Base-by-base conservation (phyloP, 139 green algal species). In the Chloropicon primus region DNA sequence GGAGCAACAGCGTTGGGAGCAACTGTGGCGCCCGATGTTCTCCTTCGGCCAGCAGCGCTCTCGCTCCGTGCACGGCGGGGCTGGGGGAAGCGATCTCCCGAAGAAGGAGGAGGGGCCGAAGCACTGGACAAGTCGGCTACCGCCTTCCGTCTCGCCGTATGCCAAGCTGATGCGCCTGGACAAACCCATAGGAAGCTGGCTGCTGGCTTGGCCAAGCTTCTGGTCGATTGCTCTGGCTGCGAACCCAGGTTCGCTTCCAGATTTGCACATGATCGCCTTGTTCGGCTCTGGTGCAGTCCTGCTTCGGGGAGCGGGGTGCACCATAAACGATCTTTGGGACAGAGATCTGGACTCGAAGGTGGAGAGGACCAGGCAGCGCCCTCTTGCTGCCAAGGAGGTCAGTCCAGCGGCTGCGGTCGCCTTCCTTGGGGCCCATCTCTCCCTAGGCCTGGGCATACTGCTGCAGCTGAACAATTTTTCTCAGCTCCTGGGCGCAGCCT, bases 271-370 rank as follows among this genome's bases (percentile, higher is more conserved):
- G 27, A 54, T 96, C 28, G 77, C 83, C 0, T 84, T 98, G 23
- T 99, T 98, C 85, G 90, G 86, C 1, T 74, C 76, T 21, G 94
- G 94, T 0, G 82, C 94, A 0, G 77, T 72, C 72, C 84, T 97
- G 28, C 85, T 97, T 74, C 80, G 92, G 0, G 89, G 91, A 17
- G 89, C 92, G 1, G 95, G 95, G 73, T 99, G 95, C 87, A 99
- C 93, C 22, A 81, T 99, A 17, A 99, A 99, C 82, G 95, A 99
- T 84, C 77, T 98, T 72, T 96, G 92, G 91, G 95, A 99, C 78
- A 26, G 85, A 1, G 86, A 96, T 25, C 76, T 97, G 72, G 93
- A 97, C 82, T 71, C 72, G 5, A 75, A 89, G 72, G 91, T 96
- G 74, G 88, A 89, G 72, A 84, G 92, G 25, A 97, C 92, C 0